Evolutionary conservation across 129 eudicot species (phyloP), one percentile per base, ranked within the genome.

Genomic region (Kitagawia praeruptora): DNA sequence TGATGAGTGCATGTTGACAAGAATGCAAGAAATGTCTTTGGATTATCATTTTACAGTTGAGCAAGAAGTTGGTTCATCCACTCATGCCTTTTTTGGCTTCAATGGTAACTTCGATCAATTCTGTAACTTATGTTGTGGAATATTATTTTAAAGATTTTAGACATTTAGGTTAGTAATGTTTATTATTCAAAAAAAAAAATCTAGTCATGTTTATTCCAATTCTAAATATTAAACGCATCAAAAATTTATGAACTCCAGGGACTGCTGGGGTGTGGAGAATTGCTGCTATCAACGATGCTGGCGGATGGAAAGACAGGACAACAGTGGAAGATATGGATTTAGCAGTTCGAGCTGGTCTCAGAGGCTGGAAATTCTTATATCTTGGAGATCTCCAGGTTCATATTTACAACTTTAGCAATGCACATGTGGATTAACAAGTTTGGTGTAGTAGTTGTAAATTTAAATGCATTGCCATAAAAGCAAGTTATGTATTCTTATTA

Each of bases 191-290:
- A 34, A 34, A 34, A 34, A 34, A 34, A 34, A 34, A 34, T 34
- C 37, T 34, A 34, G 37, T 34, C 1, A 40, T 40, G 8, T 19
- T 51, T 51, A 58, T n/a, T 58, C 31, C 13, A 8, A 23, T 8
- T 5, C 9, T 7, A 40, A 71, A 71, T 38, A 16, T 34, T 2
- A 39, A 73, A 11, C 19, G 9, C 47, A n/a, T 74, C 2, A 28
- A 4, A 48, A 31, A 12, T 11, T 37, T 34, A 23, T 70, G 67
- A 67, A 41, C n/a, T 58, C 61, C 77, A 93, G 98, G 98, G 70
- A 93, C 98, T 54, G 98, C 97, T 66, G 98, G 98, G 49, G 97
- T 93, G 71, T 93, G 98, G 98, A 86, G 98, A 47, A 83, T 91
- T 10, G 85, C 91, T 0, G 91, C 98, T 14, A 89, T 93, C 56